phyloP scores from a whole-genome alignment of 2,329 filamentous ascomycete species.

The Penicillium sp. region DNA sequence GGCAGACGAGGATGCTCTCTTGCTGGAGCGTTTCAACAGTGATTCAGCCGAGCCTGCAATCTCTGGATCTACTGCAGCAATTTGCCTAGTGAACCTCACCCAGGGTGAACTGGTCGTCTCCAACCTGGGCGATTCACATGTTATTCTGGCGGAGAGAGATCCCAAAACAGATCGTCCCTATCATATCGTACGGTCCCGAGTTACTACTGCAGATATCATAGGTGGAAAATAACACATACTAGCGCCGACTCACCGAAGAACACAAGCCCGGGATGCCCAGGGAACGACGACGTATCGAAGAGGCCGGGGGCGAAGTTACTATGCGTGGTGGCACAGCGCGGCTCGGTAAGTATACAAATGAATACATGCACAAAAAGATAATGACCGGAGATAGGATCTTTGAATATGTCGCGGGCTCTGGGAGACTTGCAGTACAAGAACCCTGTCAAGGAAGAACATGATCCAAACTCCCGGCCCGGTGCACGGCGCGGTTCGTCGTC shows the following conservation, averaged over 20 bases:
- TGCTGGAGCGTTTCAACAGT: constrained; percentile 28
- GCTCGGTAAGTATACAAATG: constrained; percentile 25
- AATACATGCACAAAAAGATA: not conserved
- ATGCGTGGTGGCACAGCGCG: constrained; percentile 28
- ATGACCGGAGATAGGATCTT: constrained; percentile 20
- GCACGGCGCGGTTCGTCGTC: constrained; percentile 20
- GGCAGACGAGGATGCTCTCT: constrained; percentile 29
- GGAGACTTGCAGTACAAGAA: constrained; percentile 40
- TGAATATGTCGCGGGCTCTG: constrained; percentile 40
- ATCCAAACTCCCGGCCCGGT: constrained; percentile 9
- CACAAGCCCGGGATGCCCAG: constrained; percentile 33
- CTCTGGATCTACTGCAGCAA: constrained; percentile 35
- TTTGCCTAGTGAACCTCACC: constrained; percentile 34
- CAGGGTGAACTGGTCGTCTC: constrained; percentile 32
- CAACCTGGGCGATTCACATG: constrained; percentile 39
- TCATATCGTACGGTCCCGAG: constrained; percentile 18
- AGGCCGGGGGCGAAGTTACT: constrained; percentile 31
- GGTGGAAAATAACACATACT: not conserved
- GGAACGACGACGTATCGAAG: constrained; percentile 32
- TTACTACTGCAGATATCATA: not conserved
- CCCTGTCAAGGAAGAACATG: constrained; percentile 29
- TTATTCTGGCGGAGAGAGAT: constrained; percentile 33
- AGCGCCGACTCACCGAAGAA: constrained; percentile 34
- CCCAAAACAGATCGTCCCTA: constrained; percentile 26
- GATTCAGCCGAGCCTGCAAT: constrained; percentile 27